phyloP scores from a whole-genome alignment of 139 green algal genomes.

The Micromonas commoda region DNA sequence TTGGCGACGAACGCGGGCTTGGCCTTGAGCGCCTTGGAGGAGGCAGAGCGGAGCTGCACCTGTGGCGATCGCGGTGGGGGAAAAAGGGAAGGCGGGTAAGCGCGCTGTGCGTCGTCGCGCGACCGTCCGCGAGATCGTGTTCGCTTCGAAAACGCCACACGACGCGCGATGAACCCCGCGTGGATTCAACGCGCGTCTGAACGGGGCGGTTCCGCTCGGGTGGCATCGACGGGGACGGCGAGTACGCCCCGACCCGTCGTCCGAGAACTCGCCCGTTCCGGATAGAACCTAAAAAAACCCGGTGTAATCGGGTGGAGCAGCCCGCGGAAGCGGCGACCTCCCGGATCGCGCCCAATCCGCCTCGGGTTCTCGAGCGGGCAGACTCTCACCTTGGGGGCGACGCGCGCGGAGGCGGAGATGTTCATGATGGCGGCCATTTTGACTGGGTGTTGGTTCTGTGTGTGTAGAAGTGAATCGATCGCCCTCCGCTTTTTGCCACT shows the following conservation, averaged over 20 bases:
- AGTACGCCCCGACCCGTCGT: no score
- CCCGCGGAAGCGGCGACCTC: neutral
- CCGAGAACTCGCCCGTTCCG: no score
- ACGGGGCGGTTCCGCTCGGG: no score
- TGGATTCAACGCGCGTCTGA: no score
- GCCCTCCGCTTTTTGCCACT: no score
- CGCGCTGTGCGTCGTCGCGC: no score
- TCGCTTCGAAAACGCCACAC: no score
- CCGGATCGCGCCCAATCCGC: neutral
- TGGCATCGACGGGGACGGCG: no score
- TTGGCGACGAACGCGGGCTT: neutral
- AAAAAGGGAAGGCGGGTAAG: neutral
- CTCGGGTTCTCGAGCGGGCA: neutral
- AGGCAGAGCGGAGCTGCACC: neutral
- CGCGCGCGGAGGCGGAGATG: neutral
- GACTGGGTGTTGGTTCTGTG: neutral
- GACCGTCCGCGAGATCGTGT: no score
- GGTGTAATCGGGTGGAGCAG: neutral
- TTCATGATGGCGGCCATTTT: conserved; percentile 1
- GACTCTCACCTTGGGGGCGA: conserved; percentile 4
- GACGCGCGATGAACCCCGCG: no score
- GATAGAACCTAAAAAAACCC: neutral
- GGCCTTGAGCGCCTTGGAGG: neutral
- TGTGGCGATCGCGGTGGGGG: neutral
- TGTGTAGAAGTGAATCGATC: neutral